phyloP scores from a whole-genome alignment of 73 alveolate genomes.

The Symbiodinium pilosum region DNA sequence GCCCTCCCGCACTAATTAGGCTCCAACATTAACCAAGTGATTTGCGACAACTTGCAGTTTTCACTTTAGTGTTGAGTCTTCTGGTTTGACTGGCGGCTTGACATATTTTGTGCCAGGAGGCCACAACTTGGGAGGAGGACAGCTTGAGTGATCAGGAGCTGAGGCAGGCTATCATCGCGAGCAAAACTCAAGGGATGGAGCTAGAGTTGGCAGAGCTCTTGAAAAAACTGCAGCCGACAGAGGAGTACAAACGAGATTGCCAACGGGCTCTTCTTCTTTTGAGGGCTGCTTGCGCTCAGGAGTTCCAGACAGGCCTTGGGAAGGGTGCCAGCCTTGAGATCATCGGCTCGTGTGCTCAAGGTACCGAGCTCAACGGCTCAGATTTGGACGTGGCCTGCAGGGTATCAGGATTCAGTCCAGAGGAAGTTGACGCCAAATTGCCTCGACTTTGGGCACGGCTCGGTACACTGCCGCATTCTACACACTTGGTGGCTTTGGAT shows the following conservation, averaged over 20 bases:
- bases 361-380: slow-evolving; percentile 67
- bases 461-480: slow-evolving; percentile 46
- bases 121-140: slow-evolving; percentile 64
- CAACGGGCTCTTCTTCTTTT: slow-evolving; percentile 62
- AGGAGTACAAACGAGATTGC: slow-evolving; percentile 40
- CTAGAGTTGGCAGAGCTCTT: slow-evolving; percentile 59
- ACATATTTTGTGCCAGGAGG: no score
- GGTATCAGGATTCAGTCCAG: neutral
- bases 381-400: slow-evolving; percentile 46
- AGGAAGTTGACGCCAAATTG: slow-evolving; percentile 32
- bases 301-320: neutral
- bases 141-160: slow-evolving; percentile 67
- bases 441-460: slow-evolving; percentile 39
- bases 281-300: slow-evolving; percentile 55
- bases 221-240: slow-evolving; percentile 40
- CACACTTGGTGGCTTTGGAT: slow-evolving; percentile 46
- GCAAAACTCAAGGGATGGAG: slow-evolving; percentile 79
- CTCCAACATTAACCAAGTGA: no score
- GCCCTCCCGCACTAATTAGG: no score
- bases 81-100: no score
- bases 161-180: slow-evolving; percentile 13
- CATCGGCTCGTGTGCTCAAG: slow-evolving; percentile 59
- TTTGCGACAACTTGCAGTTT: no score
- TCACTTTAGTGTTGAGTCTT: no score
- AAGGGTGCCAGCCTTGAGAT: slow-evolving; percentile 35